A percentile compares a stretch with the other conserved stretches of the same genome.
Evolutionary conservation across 2,329 filamentous ascomycete species (phyloP).

Genomic region (Fusarium veterinarium): DNA sequence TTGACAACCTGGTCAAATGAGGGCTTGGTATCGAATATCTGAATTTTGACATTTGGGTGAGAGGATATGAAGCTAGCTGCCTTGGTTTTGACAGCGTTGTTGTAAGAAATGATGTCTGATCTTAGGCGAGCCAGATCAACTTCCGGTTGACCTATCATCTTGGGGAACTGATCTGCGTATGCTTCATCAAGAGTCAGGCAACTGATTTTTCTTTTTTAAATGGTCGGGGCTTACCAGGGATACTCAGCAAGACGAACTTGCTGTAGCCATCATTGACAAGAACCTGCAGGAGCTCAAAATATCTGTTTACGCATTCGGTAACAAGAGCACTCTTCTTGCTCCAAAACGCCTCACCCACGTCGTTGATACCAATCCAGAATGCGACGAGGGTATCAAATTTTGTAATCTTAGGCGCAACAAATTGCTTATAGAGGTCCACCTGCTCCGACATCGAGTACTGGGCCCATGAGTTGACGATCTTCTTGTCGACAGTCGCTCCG

Average conservation of each 20-base stretch:
- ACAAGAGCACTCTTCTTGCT: conserved; percentile 24
- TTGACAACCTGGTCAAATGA: conserved; percentile 21
- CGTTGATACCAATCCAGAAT: conserved; percentile 40
- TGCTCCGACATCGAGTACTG: conserved; percentile 35
- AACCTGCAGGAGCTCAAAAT: conserved; percentile 31
- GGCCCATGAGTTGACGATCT: conserved; percentile 31
- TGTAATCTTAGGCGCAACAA: conserved; percentile 14
- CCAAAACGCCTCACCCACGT: conserved; percentile 38
- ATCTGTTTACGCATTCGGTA: conserved; percentile 19
- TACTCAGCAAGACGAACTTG: conserved; percentile 27
- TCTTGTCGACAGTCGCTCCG: conserved; percentile 37
- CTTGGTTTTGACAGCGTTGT: conserved; percentile 15
- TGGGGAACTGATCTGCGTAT: conserved; percentile 30
- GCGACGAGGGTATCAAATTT: conserved; percentile 9
- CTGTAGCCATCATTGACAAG: conserved; percentile 14
- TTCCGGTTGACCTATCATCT: conserved; percentile 21
- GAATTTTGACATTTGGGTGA: conserved; percentile 12
- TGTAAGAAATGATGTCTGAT: conserved; percentile 24
- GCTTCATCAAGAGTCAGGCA: background rate
- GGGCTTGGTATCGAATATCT: conserved; percentile 24
- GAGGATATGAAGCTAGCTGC: conserved; percentile 16
- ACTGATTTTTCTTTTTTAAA: fast-evolving
- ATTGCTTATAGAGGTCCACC: conserved; percentile 32
- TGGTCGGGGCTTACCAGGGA: background rate
- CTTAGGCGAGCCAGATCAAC: conserved; percentile 18